Conservation (phyloP, 2,329 filamentous ascomycete genomes). For the Salinomyces thailandicus region DNA sequence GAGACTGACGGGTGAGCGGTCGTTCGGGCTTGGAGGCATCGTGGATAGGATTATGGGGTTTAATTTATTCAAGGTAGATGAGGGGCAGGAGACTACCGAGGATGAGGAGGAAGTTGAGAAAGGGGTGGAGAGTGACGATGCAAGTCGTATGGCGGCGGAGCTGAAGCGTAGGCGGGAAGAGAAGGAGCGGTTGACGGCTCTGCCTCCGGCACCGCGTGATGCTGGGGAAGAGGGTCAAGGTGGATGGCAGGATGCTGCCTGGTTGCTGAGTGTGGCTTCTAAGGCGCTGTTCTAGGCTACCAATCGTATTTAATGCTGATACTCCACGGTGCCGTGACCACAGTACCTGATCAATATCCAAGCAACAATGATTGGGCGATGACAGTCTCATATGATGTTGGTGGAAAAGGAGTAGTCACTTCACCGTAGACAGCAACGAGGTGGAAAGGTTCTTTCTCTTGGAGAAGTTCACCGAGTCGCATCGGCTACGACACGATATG, state of each 20-base stretch:
- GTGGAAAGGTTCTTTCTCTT: no score
- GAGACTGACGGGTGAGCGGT: conserved; percentile 40
- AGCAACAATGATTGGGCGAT: no score
- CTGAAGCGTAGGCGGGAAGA: conserved; percentile 23
- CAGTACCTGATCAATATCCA: no score
- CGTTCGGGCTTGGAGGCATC: conserved; percentile 46
- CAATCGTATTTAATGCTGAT: no score
- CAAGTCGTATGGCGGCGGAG: conserved; percentile 25
- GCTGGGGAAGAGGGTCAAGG: conserved; percentile 33
- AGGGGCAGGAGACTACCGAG: conserved; percentile 34
- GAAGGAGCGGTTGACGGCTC: conserved; percentile 20
- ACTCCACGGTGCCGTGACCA: no score
- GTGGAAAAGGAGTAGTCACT: no score
- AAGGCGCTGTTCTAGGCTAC: conserved; percentile 34
- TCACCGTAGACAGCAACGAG: no score
- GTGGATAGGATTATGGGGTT: conserved; percentile 50
- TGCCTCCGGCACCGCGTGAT: conserved; percentile 24
- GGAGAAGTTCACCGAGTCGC: no score
- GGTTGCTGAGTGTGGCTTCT: conserved; percentile 45
- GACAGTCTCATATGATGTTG: no score
- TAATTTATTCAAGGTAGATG: conserved; percentile 45
- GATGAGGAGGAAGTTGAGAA: conserved; percentile 21
- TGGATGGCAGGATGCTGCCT: conserved; percentile 49
- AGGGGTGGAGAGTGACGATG: conserved; percentile 12
- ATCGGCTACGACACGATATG: no score